A percentile compares a stretch with the other conserved stretches of the same genome.
Evolutionary conservation across 1,284 basidiomycete species (phyloP).

Genomic region (Baeospora myosura): DNA sequence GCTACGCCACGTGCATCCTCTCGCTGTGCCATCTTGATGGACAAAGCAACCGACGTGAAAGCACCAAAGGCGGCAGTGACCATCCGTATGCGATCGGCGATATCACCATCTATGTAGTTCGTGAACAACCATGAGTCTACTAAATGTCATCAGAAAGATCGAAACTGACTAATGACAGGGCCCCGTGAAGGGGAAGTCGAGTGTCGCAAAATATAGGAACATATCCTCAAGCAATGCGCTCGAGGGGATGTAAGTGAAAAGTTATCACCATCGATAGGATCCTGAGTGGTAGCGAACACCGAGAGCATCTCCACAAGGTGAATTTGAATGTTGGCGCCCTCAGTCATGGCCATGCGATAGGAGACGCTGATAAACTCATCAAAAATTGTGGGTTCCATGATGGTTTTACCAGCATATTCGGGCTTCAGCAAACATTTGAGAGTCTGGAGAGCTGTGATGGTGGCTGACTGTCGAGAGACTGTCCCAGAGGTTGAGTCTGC

Average conservation of each 20-base stretch:
- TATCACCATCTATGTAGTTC: slow-evolving; percentile 37
- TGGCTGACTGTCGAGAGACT: slow-evolving; percentile 34
- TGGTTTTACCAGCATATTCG: slow-evolving; percentile 73
- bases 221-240: slow-evolving; percentile 76
- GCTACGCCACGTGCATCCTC: slow-evolving; percentile 79
- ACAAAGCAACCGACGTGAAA: slow-evolving; percentile 56
- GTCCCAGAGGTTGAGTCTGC: slow-evolving; percentile 42
- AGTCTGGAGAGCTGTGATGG: slow-evolving; percentile 73
- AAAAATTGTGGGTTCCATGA: slow-evolving; percentile 77
- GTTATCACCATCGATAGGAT: slow-evolving; percentile 25
- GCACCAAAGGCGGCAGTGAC: slow-evolving; percentile 64
- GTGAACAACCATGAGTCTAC: no score
- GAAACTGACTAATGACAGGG: slow-evolving; percentile 48
- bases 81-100: slow-evolving; percentile 54
- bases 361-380: slow-evolving; percentile 87
- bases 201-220: slow-evolving; percentile 73
- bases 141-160: slow-evolving; percentile 10
- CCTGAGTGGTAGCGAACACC: slow-evolving; percentile 55
- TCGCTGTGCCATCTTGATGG: slow-evolving; percentile 47
- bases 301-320: slow-evolving; percentile 73
- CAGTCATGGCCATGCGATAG: slow-evolving; percentile 87
- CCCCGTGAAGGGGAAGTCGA: slow-evolving; percentile 52
- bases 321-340: slow-evolving; percentile 66
- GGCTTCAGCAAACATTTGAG: slow-evolving; percentile 74
- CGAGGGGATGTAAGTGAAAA: slow-evolving; percentile 41